Conservation (phyloP, 345 rosid species). For the Boechera retrofracta region DNA sequence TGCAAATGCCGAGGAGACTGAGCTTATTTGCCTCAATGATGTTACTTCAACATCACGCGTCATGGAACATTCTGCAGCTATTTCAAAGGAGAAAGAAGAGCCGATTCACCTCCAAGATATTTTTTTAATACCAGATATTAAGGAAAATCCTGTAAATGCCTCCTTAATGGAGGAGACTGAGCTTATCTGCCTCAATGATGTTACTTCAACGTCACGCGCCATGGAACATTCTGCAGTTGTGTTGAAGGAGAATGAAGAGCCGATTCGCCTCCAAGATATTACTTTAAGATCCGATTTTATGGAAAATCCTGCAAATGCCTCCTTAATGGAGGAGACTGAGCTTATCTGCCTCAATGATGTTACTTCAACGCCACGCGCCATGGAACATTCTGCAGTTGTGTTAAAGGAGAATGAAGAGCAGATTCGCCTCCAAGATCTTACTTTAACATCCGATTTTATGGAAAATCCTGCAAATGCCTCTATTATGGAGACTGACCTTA, state of each 20-base stretch:
- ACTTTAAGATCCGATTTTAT: neutral
- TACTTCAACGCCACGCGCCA: constrained; percentile 19
- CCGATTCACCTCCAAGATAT: constrained; percentile 7
- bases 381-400: constrained; percentile 35
- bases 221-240: constrained; percentile 21
- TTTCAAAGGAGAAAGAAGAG: neutral
- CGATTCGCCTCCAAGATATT: constrained; percentile 5
- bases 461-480: constrained; percentile 1
- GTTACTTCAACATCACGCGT: constrained; percentile 18
- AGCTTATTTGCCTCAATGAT: constrained; percentile 9
- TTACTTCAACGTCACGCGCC: constrained; percentile 20
- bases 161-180: constrained; percentile 1
- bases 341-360: constrained; percentile 4
- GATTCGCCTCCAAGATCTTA: constrained; percentile 5
- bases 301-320: constrained; percentile 10
- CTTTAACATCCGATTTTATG: neutral
- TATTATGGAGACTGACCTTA: constrained; percentile 5
- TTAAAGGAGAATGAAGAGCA: constrained; percentile 40
- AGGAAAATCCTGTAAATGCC: neutral
- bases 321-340: constrained; percentile 3
- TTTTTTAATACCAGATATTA: neutral
- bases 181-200: constrained; percentile 5
- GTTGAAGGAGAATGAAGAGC: neutral
- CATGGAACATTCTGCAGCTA: constrained; percentile 6
- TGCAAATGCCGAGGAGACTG: constrained; percentile 11